phyloP scores from a whole-genome alignment of 2,329 filamentous ascomycete species.

The Monilinia fructigena region DNA sequence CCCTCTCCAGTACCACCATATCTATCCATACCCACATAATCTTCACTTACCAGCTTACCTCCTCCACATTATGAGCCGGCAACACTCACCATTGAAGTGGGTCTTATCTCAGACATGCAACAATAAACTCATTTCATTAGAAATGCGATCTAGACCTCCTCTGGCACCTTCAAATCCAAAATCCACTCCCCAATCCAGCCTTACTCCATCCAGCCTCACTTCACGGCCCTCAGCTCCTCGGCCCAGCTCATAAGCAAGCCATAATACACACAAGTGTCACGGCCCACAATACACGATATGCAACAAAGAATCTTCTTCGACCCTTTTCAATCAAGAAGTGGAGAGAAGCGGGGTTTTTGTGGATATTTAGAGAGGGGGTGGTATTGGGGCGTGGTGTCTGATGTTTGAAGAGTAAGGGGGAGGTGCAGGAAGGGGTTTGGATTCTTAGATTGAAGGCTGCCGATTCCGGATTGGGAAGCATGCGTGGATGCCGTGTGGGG shows the following conservation, averaged over 20 bases:
- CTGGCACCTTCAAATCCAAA: not conserved
- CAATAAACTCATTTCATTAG: not conserved
- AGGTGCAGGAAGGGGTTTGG: not conserved
- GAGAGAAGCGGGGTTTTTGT: conserved; percentile 16
- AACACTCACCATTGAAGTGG: not conserved
- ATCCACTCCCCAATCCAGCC: not conserved
- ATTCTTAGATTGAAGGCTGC: not conserved
- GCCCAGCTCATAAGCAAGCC: not conserved
- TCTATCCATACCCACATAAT: not conserved
- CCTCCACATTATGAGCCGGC: not conserved
- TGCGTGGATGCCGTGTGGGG: conserved; percentile 3
- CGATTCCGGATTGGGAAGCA: not conserved
- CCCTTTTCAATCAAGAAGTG: conserved; percentile 6
- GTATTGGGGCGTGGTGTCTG: not conserved
- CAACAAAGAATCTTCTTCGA: conserved; percentile 2
- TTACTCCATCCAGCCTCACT: not conserved
- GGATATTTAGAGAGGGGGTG: conserved; percentile 1
- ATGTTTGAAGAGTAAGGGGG: not conserved
- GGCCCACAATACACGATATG: conserved; percentile 15
- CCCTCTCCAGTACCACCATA: not conserved
- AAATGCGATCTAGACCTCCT: not conserved
- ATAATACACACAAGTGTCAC: conserved; percentile 11
- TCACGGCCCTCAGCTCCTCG: not conserved
- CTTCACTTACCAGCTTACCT: not conserved
- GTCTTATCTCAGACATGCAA: not conserved